Conservation (phyloP, 1,139 yeast genomes). For the Geotrichum australiense region DNA sequence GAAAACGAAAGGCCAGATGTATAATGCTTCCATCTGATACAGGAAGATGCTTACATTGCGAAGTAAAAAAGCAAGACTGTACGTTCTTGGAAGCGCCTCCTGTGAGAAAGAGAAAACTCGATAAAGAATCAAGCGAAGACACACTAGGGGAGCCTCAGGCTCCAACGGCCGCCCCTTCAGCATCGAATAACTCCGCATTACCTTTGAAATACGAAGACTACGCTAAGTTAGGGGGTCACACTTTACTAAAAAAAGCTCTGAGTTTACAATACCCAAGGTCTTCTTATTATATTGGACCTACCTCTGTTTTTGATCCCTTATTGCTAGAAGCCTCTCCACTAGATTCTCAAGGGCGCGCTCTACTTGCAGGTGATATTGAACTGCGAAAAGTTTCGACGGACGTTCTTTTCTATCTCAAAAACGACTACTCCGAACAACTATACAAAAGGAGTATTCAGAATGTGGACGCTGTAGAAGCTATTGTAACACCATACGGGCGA, state of each 20-base stretch:
- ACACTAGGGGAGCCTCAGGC: too few relatives aligned
- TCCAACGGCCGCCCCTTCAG: not conserved
- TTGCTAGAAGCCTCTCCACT: slow-evolving; percentile 30
- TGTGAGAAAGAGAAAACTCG: slow-evolving; percentile 19
- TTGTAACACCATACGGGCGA: slow-evolving; percentile 40
- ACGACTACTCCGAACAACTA: slow-evolving; percentile 28
- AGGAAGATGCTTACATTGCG: slow-evolving; percentile 32
- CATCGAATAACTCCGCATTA: slow-evolving; percentile 10
- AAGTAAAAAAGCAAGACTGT: slow-evolving; percentile 31
- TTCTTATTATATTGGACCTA: slow-evolving; percentile 35
- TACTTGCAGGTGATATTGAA: slow-evolving; percentile 30
- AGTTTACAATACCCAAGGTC: slow-evolving; percentile 37
- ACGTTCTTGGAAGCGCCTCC: slow-evolving; percentile 32
- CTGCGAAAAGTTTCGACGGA: slow-evolving; percentile 34
- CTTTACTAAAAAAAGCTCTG: slow-evolving; percentile 36
- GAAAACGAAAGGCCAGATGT: slow-evolving; percentile 35
- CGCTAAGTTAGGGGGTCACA: slow-evolving; percentile 33
- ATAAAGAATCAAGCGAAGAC: not conserved
- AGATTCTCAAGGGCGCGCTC: slow-evolving; percentile 33
- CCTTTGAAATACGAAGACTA: slow-evolving; percentile 33
- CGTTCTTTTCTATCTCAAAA: slow-evolving; percentile 32
- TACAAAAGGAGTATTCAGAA: slow-evolving; percentile 26
- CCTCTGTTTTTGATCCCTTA: slow-evolving; percentile 33
- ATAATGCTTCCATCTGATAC: slow-evolving; percentile 32
- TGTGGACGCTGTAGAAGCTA: slow-evolving; percentile 36